These are phyloP conservation scores for Nemania sp. DNA, from an alignment of 2,329 filamentous ascomycete genomes.

Conservation along the genomic window DNA sequence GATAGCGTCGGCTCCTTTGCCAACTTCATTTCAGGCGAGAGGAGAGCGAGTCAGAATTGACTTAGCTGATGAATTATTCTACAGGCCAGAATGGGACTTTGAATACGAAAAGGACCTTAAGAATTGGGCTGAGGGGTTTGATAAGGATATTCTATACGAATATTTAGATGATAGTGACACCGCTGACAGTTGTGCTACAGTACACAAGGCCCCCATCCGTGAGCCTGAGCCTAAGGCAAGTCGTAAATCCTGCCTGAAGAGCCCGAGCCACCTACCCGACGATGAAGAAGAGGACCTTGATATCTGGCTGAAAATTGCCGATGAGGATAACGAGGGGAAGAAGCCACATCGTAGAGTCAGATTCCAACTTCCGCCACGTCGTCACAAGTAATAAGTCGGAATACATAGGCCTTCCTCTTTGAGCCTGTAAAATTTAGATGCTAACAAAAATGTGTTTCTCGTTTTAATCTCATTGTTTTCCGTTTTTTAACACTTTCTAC, in stretches of 20 bases:
- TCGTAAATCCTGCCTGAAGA: background rate
- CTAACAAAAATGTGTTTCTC: background rate
- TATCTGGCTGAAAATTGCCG: conserved; percentile 42
- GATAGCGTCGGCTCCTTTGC: background rate
- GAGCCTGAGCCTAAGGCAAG: background rate
- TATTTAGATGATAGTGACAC: background rate
- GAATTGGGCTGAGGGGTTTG: background rate
- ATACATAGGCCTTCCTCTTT: background rate
- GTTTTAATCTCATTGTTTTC: background rate
- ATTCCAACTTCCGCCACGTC: no score
- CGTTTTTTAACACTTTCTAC: background rate
- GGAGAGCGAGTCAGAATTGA: background rate
- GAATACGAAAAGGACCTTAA: no score
- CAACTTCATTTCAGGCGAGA: background rate
- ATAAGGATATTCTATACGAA: background rate
- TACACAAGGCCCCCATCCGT: background rate
- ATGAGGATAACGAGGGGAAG: conserved; percentile 27
- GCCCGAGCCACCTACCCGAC: background rate
- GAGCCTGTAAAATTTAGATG: background rate
- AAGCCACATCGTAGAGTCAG: conserved; percentile 12
- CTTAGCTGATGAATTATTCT: no score
- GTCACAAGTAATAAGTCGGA: background rate
- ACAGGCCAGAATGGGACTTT: no score
- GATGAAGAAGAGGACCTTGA: conserved; percentile 29
- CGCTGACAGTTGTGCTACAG: conserved; percentile 1